A percentile compares a stretch with the other conserved stretches of the same genome.
Evolutionary conservation across 2,329 filamentous ascomycete genomes (phyloP).

Genomic region (Phialocephala subalpina): DNA sequence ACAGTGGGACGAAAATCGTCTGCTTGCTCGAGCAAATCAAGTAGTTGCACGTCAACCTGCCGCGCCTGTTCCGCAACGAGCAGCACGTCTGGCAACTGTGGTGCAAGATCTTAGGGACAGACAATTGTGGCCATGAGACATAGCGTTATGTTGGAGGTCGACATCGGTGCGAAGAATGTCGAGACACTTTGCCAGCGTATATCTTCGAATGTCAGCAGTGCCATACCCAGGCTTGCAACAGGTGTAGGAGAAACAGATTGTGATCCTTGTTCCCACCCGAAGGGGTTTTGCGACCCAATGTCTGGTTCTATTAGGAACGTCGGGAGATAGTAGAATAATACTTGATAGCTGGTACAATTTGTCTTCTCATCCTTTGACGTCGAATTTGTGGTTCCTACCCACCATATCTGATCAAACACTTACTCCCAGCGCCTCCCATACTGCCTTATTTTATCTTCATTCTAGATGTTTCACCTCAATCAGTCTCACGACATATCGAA

Average conservation of each 20-base stretch:
- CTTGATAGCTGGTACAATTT: too few species aligned
- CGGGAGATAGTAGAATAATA: too few species aligned
- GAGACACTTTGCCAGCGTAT: conserved; percentile 47
- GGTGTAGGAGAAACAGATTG: conserved; percentile 55
- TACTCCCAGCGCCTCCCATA: neutral
- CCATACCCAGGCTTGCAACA: conserved; percentile 52
- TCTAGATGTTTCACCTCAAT: too few species aligned
- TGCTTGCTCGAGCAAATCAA: conserved; percentile 44
- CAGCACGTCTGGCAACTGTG: conserved; percentile 33
- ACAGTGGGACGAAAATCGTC: conserved; percentile 48
- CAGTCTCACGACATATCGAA: conserved; percentile 45
- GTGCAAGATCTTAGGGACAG: conserved; percentile 43
- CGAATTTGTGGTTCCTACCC: too few species aligned
- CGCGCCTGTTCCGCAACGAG: neutral
- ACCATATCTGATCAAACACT: too few species aligned
- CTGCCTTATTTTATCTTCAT: too few species aligned
- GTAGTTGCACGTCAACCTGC: conserved; percentile 40
- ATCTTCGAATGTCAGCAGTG: conserved; percentile 58
- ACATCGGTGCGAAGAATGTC: conserved; percentile 54
- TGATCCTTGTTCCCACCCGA: conserved; percentile 26
- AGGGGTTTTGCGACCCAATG: neutral
- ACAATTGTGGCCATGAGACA: conserved; percentile 47
- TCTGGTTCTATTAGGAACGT: too few species aligned
- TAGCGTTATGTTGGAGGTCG: conserved; percentile 49
- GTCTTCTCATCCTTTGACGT: too few species aligned